phyloP scores from a whole-genome alignment of 441 rosid genomes.

The Erysimum cheiri region DNA sequence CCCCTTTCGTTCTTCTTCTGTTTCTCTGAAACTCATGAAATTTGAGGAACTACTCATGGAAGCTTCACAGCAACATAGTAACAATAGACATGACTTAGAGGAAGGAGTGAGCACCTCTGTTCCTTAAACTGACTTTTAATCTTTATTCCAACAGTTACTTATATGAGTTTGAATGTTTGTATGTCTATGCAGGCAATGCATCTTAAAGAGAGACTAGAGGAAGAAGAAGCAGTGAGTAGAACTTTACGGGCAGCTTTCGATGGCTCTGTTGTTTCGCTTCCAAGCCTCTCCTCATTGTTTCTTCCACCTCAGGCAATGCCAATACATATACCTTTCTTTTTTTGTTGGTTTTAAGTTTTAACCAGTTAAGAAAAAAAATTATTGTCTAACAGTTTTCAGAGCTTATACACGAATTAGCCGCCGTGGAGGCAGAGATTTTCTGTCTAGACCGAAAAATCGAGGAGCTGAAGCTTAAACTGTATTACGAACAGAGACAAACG shows the following conservation, averaged over 20 bases:
- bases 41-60: conserved; percentile 82
- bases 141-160: background rate
- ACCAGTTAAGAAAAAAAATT: background rate
- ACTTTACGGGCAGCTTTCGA: conserved; percentile 58
- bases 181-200: conserved; percentile 55
- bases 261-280: conserved; percentile 56
- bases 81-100: conserved; percentile 55
- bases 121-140: background rate
- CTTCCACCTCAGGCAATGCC: conserved; percentile 53
- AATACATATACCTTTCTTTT: too few relatives aligned
- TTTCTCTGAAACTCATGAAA: conserved; percentile 55
- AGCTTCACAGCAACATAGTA: conserved; percentile 46
- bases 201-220: conserved; percentile 66
- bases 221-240: conserved; percentile 60
- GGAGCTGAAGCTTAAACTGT: conserved; percentile 65
- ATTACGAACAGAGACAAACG: conserved; percentile 59
- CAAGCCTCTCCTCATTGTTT: conserved; percentile 62
- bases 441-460: conserved; percentile 74
- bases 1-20: background rate
- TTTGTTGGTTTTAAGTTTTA: too few relatives aligned
- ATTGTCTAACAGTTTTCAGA: conserved; percentile 57
- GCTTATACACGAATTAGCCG: conserved; percentile 68
- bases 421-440: conserved; percentile 78
- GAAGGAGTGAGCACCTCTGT: conserved; percentile 45
- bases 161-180: background rate